These are phyloP conservation scores for Agrostemma githago DNA, from an alignment of 148 eudicot species.

Conservation along the genomic window DNA sequence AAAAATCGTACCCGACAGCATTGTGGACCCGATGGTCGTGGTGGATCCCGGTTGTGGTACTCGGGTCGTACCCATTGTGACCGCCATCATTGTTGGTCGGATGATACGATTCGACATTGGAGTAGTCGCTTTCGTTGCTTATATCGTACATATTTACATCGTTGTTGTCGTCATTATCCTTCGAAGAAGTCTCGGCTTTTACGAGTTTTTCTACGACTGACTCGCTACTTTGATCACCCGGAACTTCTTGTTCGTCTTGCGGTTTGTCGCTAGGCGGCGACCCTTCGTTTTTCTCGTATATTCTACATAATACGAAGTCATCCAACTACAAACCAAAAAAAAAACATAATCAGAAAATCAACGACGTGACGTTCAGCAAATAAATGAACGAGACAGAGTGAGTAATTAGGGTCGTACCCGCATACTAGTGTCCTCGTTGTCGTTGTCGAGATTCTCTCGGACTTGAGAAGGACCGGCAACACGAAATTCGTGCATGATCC, in stretches of 20 bases:
- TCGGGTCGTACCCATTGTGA: not conserved
- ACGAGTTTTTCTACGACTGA: not conserved
- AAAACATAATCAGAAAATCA: not conserved
- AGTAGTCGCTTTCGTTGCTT: not conserved
- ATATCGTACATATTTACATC: not conserved
- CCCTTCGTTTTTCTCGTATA: not conserved
- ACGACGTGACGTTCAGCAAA: too few species aligned
- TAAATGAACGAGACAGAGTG: too few species aligned
- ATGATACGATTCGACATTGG: not conserved
- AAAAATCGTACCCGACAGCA: not conserved
- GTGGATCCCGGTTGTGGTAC: not conserved
- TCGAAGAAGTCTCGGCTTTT: not conserved
- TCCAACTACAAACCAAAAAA: not conserved
- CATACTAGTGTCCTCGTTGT: not conserved
- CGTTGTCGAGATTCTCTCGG: not conserved
- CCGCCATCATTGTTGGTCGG: not conserved
- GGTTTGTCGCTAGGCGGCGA: not conserved
- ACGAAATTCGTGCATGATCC: conserved; percentile 85
- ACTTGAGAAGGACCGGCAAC: conserved; percentile 11
- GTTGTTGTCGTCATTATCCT: not conserved
- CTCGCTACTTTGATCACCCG: not conserved
- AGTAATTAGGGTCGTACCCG: conserved; percentile 1
- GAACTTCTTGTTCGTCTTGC: not conserved
- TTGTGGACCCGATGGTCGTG: not conserved
- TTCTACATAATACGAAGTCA: not conserved